Base-by-base conservation (phyloP, 257 asterid genomes). In the Nemophila menziesii region DNA sequence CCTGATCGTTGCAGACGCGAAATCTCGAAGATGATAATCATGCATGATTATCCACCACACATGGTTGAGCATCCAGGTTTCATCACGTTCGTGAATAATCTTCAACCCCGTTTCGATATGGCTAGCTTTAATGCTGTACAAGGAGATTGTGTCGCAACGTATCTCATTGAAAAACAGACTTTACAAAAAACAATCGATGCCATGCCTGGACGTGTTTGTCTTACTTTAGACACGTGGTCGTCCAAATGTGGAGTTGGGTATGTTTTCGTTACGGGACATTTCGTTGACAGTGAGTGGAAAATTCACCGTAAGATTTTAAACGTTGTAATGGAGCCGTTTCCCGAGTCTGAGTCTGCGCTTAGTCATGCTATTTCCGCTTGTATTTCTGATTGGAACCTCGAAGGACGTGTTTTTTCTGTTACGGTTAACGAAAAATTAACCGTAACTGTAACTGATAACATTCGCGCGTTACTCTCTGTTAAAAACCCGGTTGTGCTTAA, bases 41-140 rank as follows among this genome's bases (percentile, higher is more conserved):
- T 85, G 94, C 98, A 90, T 20, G 98, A 90, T n/a, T 90, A 85
- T 63, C 96, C 96, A 1, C 93, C 81, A 20, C 93, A 85, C 83
- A 90, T 90, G 63, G 96, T 85, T 12, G 94, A 90, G 60, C 96
- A 90, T 55, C 93, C 93, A 3, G 98, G 96, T 39, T 90, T 90
- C 56, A 61, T 81, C 50, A 74, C 94, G 8, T 90, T 90, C 55
- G 76, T 77, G 59, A 96, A 67, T 64, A 81, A 65, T 57, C 70
- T 90, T 16, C 98, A 90, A 70, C 96, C 96, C 44, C 80, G 85
- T 4, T 90, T 90, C 39, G 96, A 90, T 48, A 85, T 79, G 96
- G 83, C 79, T 67, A 85, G 93, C 73, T 90, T 85, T 57, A 77
- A 85, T 50, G 73, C 93, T 1, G 86, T 90, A 15, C 96, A 90